Percentiles rank a stretch among this genome's conserved stretches.
phyloP scores from a whole-genome alignment of 2,329 filamentous ascomycete species.

The Neonectria magnoliae region DNA sequence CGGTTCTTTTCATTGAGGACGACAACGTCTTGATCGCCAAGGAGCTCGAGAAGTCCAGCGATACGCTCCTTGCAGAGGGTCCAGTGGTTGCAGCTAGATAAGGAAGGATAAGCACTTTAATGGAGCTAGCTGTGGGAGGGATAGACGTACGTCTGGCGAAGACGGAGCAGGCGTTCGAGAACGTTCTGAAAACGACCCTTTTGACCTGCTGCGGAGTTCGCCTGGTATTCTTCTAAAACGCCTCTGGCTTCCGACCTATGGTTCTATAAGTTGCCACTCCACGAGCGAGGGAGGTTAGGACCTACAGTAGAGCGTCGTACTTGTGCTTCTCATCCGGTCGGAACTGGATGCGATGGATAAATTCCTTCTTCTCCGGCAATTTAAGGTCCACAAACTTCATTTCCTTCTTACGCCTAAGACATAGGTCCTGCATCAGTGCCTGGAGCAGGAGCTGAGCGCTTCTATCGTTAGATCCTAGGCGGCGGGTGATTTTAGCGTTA shows the following conservation, averaged over 20 bases:
- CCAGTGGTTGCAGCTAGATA: conserved; percentile 82
- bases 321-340: conserved; percentile 77
- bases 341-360: conserved; percentile 79
- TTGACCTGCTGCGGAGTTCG: conserved; percentile 52
- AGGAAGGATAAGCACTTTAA: conserved; percentile 11
- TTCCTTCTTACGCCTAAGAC: conserved; percentile 83
- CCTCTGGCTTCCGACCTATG: conserved; percentile 77
- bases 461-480: conserved; percentile 66
- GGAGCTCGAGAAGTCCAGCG: conserved; percentile 73
- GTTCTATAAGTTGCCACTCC: neutral
- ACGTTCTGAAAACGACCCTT: conserved; percentile 75
- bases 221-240: conserved; percentile 69
- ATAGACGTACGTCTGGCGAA: conserved; percentile 73
- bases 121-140: too few species aligned
- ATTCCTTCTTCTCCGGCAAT: conserved; percentile 80
- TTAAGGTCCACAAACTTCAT: conserved; percentile 89
- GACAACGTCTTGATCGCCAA: conserved; percentile 75
- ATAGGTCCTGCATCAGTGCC: conserved; percentile 81
- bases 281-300: conserved; percentile 14
- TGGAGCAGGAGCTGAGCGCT: conserved; percentile 74
- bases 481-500: conserved; percentile 69
- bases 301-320: conserved; percentile 77
- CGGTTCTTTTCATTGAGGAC: conserved; percentile 77
- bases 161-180: conserved; percentile 81
- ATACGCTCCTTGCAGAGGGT: conserved; percentile 80